A percentile compares a stretch with the other conserved stretches of the same genome.
phyloP scores from a whole-genome alignment of 2,329 filamentous ascomycete genomes.

The Ophiognomonia clavigignenti-juglandacearum region DNA sequence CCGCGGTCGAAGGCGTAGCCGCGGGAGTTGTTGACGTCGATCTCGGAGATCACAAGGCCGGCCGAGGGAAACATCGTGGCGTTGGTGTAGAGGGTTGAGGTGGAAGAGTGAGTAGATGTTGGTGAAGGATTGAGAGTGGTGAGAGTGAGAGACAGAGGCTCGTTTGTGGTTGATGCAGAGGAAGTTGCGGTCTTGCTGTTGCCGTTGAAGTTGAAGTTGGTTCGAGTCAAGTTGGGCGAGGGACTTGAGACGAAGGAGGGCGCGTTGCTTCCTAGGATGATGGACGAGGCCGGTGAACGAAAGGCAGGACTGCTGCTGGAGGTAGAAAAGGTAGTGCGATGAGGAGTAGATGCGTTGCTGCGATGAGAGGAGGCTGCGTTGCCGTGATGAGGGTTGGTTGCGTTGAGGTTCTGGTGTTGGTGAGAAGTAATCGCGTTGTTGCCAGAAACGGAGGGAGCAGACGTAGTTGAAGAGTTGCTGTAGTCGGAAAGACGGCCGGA shows the following conservation, averaged over 20 bases:
- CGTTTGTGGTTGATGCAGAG: neutral
- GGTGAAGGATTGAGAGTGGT: neutral
- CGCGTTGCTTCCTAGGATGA: neutral
- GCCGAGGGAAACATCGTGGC: slow-evolving; percentile 9
- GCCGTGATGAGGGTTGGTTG: neutral
- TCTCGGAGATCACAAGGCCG: slow-evolving; percentile 15
- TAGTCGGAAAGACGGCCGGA: neutral
- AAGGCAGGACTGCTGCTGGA: neutral
- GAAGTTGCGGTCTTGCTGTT: neutral
- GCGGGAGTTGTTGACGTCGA: slow-evolving; percentile 28
- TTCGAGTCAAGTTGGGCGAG: no score
- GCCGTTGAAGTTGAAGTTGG: neutral
- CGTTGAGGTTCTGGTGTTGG: neutral
- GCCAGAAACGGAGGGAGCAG: neutral
- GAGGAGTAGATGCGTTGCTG: no score
- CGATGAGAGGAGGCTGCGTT: no score
- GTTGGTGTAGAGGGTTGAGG: neutral
- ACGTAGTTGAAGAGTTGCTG: neutral
- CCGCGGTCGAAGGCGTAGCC: slow-evolving; percentile 50
- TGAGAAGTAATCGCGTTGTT: neutral
- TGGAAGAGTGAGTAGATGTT: neutral
- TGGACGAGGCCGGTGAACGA: neutral
- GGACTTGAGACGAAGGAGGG: neutral
- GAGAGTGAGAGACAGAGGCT: no score
- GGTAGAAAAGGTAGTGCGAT: no score